Evolutionary conservation across 2,329 filamentous ascomycete species (phyloP), one percentile per base, ranked within the genome.

Genomic region (Colletotrichum echinochloae): DNA sequence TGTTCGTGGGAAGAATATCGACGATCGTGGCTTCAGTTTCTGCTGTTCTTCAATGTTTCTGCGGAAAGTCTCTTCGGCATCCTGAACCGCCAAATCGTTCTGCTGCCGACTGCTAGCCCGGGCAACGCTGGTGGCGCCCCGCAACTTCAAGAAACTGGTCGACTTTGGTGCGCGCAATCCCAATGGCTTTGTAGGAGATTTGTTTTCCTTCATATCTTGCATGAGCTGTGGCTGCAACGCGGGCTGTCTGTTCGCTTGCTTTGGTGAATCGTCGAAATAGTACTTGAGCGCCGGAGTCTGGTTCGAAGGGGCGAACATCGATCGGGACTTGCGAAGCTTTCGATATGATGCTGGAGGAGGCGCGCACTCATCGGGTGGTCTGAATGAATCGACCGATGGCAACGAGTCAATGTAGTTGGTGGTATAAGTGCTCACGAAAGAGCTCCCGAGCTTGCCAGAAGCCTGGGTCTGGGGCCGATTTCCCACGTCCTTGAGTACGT

Each of bases 311-410:
- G 80, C 78, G 71, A 87, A 83, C 85, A 89, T 86, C 0, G 88
- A 90, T 68, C 81, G 85, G 1, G 88, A 88, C 74, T 85, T 88
- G 52, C 86, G 86, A 51, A 90, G 77, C 35, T 81, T 83, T 56
- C 83, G 82, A 73, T 83, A 86, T 0, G 86, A 86, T 2, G 83
- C 84, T 18, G 84, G 82, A 37, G 80, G 80, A 3, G 86, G 86
- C 1, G 81, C 81, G 39, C 83, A 76, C 62, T 86, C 82, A 66
- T 88, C 84, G 67, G 87, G 52, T 6, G 68, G 55, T 4, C 41
- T 12, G 46, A 66, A 72, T n/a, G 61, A 60, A 18, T 66, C 56
- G 12, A 37, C 57, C 16, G 62, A 41, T 6, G 67, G 70, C 5
- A 72, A 59, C 2, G 71, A 72, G 8, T 62, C 41, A 49, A 72